Percentiles rank a stretch among this genome's conserved stretches.
phyloP scores from a whole-genome alignment of 768 basidiomycete genomes.

The Mycena filopes region DNA sequence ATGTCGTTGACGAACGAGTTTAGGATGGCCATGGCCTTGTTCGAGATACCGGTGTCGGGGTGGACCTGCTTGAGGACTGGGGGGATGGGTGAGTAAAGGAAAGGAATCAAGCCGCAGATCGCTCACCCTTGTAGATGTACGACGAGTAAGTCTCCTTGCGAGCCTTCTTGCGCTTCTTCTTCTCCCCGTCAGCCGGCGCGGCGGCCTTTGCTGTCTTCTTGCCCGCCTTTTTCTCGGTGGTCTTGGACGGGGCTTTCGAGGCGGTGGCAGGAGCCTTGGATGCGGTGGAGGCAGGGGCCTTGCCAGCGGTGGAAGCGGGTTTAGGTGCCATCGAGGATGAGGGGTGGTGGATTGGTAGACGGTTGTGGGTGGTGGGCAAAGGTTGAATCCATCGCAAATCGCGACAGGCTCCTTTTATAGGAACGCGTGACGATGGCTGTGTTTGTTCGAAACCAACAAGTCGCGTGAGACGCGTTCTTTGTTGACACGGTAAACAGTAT shows the following conservation, averaged over 20 bases:
- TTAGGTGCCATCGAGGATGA: conserved; percentile 65
- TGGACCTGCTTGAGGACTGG: conserved; percentile 96
- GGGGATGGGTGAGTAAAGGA: conserved; percentile 5
- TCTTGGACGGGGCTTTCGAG: conserved; percentile 31
- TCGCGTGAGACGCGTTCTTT: conserved; percentile 34
- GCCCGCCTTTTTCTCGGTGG: conserved; percentile 63
- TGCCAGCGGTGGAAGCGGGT: conserved; percentile 88
- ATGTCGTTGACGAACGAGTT: conserved; percentile 98
- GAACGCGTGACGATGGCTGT: conserved; percentile 48
- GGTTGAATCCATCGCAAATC: conserved; percentile 28
- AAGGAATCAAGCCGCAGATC: neutral
- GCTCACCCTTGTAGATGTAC: conserved; percentile 89
- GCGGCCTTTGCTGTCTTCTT: conserved; percentile 83
- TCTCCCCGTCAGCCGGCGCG: conserved; percentile 73
- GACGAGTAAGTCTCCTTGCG: conserved; percentile 95
- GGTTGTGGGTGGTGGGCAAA: conserved; percentile 35
- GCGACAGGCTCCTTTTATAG: conserved; percentile 44
- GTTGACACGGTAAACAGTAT: conserved; percentile 34
- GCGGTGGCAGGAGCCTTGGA: conserved; percentile 81
- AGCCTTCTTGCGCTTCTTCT: conserved; percentile 89
- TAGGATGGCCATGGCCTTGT: conserved; percentile 98
- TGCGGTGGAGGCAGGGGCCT: conserved; percentile 76
- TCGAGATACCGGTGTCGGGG: conserved; percentile 99
- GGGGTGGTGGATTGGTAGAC: conserved; percentile 32
- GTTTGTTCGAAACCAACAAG: conserved; percentile 42